A percentile compares a stretch with the other conserved stretches of the same genome.
Conservation (phyloP, 805 yeast species). For the Yamadazyma philogaea region DNA sequence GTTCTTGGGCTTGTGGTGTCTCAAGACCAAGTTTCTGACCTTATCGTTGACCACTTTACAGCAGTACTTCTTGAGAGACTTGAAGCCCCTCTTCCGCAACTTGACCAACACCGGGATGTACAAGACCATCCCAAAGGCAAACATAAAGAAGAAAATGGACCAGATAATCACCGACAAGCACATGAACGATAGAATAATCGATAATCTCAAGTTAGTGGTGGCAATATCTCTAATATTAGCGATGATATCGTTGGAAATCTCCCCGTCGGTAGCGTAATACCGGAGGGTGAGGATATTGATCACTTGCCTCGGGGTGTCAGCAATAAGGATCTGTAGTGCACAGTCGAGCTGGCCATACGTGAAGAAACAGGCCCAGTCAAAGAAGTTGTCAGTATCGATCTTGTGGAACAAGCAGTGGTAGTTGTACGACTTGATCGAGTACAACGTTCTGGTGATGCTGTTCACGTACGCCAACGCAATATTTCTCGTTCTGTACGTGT, state of each 20-base stretch:
- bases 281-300: conserved; percentile 70
- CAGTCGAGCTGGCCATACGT: conserved; percentile 64
- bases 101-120: conserved; percentile 51
- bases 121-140: conserved; percentile 51
- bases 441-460: conserved; percentile 54
- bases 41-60: conserved; percentile 56
- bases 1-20: conserved; percentile 35
- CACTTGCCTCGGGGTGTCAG: conserved; percentile 86
- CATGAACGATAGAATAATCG: conserved; percentile 74
- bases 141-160: conserved; percentile 60
- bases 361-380: conserved; percentile 66
- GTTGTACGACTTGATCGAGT: conserved; percentile 55
- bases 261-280: conserved; percentile 49
- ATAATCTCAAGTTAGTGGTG: conserved; percentile 57
- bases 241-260: conserved; percentile 40
- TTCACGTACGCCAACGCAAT: conserved; percentile 71
- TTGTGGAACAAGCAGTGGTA: conserved; percentile 71
- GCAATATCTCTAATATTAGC: conserved; percentile 56
- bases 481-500: conserved; percentile 56
- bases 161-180: conserved; percentile 70
- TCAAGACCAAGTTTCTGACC: conserved; percentile 50
- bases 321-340: conserved; percentile 59
- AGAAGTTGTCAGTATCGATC: conserved; percentile 58
- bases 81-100: conserved; percentile 33
- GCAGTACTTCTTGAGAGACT: conserved; percentile 58